Evolutionary conservation across 2,329 filamentous ascomycete species (phyloP).

Genomic region (Pyrenophora tritici-repentis): DNA sequence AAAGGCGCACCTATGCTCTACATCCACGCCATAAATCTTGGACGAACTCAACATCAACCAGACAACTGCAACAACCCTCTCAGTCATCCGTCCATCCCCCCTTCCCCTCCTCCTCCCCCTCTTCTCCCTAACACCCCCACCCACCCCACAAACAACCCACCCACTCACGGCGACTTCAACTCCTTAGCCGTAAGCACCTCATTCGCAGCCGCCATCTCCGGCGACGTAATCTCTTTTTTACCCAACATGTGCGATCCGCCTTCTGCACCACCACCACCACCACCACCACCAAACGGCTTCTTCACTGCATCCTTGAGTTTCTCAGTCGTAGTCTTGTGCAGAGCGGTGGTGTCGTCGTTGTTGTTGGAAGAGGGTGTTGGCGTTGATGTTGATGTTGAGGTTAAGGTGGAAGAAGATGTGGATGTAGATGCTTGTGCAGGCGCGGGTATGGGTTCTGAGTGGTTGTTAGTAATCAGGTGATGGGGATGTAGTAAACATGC

Average conservation of each 20-base stretch:
- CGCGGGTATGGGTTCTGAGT: constrained; percentile 8
- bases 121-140: too few relatives aligned
- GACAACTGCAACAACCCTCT: too few relatives aligned
- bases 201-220: constrained; percentile 13
- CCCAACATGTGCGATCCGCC: neutral
- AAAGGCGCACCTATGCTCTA: too few relatives aligned
- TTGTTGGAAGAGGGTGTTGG: too few relatives aligned
- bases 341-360: neutral
- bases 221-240: constrained; percentile 1
- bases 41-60: too few relatives aligned
- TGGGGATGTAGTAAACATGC: too few relatives aligned
- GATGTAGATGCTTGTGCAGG: neutral
- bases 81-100: too few relatives aligned
- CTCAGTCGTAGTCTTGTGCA: constrained; percentile 4
- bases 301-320: constrained; percentile 17
- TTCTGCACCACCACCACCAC: too few relatives aligned
- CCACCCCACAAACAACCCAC: too few relatives aligned
- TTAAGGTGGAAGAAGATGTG: neutral
- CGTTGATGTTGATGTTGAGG: neutral
- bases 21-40: too few relatives aligned
- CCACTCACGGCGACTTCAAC: constrained; percentile 4
- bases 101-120: too few relatives aligned
- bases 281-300: constrained; percentile 8
- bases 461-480: too few relatives aligned
- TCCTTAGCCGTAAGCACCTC: constrained; percentile 11